Evolutionary conservation across 2,329 filamentous ascomycete genomes (phyloP).

Genomic region (Ophiostoma sp.): DNA sequence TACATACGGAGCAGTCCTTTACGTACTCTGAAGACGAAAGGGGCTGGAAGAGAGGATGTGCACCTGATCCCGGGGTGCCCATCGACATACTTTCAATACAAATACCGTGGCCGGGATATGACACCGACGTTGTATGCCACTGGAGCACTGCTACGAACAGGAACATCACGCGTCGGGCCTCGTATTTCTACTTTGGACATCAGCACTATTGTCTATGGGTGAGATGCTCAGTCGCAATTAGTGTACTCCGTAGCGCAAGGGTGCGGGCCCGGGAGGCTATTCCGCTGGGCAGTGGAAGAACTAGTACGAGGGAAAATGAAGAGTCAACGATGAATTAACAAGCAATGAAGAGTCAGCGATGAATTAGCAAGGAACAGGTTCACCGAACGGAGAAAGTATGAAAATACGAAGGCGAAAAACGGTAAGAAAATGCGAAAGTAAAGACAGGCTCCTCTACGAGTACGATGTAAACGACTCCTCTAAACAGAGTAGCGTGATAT

Average conservation of each 20-base stretch:
- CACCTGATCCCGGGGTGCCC: too few species aligned
- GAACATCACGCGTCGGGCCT: too few species aligned
- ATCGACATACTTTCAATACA: too few species aligned
- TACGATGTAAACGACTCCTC: too few species aligned
- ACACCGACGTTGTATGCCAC: too few species aligned
- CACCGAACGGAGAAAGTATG: too few species aligned
- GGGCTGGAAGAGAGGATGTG: too few species aligned
- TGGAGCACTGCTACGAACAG: too few species aligned
- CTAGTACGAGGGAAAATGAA: background rate
- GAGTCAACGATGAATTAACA: background rate
- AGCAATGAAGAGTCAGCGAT: background rate
- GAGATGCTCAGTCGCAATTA: background rate
- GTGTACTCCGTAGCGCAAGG: background rate
- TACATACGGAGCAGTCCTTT: too few species aligned
- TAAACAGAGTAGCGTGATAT: background rate
- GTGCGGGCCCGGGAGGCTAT: constrained; percentile 5
- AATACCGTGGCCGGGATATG: too few species aligned
- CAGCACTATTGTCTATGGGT: background rate
- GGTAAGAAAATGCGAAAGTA: background rate
- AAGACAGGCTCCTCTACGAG: background rate
- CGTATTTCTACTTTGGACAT: background rate
- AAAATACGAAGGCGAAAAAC: background rate
- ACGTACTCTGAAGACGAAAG: too few species aligned
- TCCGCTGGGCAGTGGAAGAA: background rate
- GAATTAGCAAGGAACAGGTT: background rate